Percentiles rank a stretch among this genome's conserved stretches.
Evolutionary conservation across 2,329 filamentous ascomycete genomes (phyloP).

Genomic region (Botrytis paeoniae): DNA sequence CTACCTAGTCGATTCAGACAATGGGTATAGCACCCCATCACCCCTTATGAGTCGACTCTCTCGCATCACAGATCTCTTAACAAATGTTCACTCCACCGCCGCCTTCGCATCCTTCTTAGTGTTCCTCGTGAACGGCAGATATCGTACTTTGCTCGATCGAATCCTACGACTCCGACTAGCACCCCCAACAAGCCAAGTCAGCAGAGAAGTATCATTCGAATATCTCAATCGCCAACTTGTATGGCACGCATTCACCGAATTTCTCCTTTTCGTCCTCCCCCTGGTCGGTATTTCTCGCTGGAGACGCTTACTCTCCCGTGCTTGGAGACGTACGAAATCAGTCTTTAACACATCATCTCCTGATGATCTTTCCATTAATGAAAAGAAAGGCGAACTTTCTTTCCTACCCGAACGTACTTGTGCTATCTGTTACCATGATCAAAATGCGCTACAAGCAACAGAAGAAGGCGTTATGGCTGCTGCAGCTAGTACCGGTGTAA

Average conservation of each 20-base stretch:
- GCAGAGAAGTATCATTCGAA: constrained; percentile 91
- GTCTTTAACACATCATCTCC: constrained; percentile 16
- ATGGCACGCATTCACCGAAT: constrained; percentile 99
- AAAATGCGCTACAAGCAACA: constrained; percentile 68
- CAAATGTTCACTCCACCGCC: constrained; percentile 74
- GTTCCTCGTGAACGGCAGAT: constrained; percentile 86
- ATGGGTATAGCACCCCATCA: constrained; percentile 65
- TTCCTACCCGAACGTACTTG: constrained; percentile 93
- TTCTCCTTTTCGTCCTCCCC: constrained; percentile 93
- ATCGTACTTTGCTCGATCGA: constrained; percentile 86
- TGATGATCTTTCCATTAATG: constrained; percentile 45
- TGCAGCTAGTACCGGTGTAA: constrained; percentile 65
- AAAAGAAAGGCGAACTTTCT: constrained; percentile 66
- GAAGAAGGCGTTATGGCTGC: constrained; percentile 75
- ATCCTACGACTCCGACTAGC: constrained; percentile 80
- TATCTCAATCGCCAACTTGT: constrained; percentile 96
- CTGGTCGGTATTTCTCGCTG: constrained; percentile 93
- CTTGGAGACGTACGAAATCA: constrained; percentile 77
- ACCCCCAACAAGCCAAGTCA: constrained; percentile 79
- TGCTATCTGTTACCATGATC: constrained; percentile 94
- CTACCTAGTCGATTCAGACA: constrained; percentile 74
- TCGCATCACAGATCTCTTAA: constrained; percentile 64
- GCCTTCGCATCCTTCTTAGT: constrained; percentile 83
- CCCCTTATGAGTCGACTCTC: constrained; percentile 56
- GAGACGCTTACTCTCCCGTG: constrained; percentile 81